A percentile compares a stretch with the other conserved stretches of the same genome.
These are phyloP conservation scores for Fraxinus americana DNA, from an alignment of 257 asterid genomes.

Conservation along the genomic window DNA sequence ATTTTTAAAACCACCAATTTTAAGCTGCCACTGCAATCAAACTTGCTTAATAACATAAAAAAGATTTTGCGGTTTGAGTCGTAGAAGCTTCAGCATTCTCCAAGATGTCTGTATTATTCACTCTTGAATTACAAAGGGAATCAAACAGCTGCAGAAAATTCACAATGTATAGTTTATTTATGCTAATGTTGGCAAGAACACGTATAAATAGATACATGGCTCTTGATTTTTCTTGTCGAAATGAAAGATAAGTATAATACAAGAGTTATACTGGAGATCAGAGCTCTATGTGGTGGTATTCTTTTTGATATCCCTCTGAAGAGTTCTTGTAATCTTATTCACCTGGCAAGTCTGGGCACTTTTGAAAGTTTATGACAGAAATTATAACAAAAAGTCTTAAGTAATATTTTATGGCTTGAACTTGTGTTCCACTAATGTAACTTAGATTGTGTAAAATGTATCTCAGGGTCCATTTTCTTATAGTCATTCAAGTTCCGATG, in stretches of 20 bases:
- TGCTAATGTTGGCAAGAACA: background rate
- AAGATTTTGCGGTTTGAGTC: background rate
- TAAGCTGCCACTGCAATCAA: background rate
- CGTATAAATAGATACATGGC: background rate
- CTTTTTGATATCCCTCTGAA: background rate
- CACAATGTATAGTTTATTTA: background rate
- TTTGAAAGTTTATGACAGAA: background rate
- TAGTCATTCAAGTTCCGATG: background rate
- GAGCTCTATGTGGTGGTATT: background rate
- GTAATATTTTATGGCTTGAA: background rate
- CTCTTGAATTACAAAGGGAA: background rate
- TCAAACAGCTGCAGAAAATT: background rate
- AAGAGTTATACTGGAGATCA: slow-evolving; percentile 9
- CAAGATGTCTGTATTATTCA: background rate
- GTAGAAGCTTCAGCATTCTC: background rate
- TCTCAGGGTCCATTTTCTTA: background rate
- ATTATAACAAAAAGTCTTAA: background rate
- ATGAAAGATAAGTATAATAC: background rate
- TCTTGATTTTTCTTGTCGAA: background rate
- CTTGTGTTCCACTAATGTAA: background rate
- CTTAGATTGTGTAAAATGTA: background rate
- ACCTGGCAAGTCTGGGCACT: background rate
- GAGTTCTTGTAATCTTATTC: background rate
- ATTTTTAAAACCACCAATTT: background rate
- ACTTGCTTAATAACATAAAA: background rate